phyloP scores from a whole-genome alignment of 169 alveolate genomes.

The Theileria annulata region DNA sequence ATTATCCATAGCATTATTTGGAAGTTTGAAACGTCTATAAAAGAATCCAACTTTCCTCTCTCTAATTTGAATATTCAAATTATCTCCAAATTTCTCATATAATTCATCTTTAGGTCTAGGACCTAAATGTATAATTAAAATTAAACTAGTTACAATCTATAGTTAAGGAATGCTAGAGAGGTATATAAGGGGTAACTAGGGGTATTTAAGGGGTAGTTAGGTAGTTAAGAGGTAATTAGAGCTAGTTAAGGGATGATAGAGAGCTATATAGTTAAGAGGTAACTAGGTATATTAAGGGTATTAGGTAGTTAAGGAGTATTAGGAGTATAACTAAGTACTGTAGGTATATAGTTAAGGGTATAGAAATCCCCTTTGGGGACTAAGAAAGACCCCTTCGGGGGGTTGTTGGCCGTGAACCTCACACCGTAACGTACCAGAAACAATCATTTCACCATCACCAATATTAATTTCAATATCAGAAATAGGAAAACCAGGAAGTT shows the following conservation, averaged over 20 bases:
- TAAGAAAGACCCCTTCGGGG: too few relatives aligned
- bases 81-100: constrained; percentile 77
- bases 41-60: constrained; percentile 80
- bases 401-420: too few relatives aligned
- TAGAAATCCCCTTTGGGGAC: too few relatives aligned
- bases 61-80: constrained; percentile 73
- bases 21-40: constrained; percentile 77
- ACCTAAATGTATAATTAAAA: constrained; percentile 29
- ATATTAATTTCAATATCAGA: constrained; percentile 72
- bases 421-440: constrained; percentile 43
- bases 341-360: too few relatives aligned
- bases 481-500: constrained; percentile 75
- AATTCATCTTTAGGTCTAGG: constrained; percentile 79
- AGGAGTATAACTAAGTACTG: too few relatives aligned
- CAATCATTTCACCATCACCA: constrained; percentile 74
- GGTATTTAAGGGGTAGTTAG: too few relatives aligned
- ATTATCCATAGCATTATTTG: constrained; percentile 75
- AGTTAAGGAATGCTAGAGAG: not conserved
- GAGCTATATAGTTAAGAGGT: too few relatives aligned
- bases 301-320: too few relatives aligned
- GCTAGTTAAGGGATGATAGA: too few relatives aligned
- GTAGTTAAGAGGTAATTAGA: too few relatives aligned
- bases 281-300: too few relatives aligned
- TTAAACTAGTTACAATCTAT: not conserved
- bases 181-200: not conserved